Evolutionary conservation across 331 rosid genomes (phyloP), one percentile per base, ranked within the genome.

Genomic region (Rosa hybrid): DNA sequence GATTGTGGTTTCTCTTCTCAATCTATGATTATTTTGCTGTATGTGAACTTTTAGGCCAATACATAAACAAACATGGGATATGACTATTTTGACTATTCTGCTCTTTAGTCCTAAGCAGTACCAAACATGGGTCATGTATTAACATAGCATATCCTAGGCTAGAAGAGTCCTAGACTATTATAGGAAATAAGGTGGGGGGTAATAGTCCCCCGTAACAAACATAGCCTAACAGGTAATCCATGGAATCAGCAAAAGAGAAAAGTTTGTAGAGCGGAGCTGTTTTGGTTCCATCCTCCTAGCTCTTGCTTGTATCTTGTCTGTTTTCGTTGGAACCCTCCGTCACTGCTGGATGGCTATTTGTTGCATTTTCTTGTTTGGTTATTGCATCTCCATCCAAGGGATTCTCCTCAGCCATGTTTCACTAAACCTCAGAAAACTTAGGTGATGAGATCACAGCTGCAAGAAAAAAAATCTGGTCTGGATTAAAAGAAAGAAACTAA

Each of bases 201-300:
- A 25, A 25, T 25, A 25, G 27, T 25, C 27, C 27, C 27, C 27
- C 1, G 27, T 25, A 25, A 25, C 27, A 25, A 25, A 25, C 27
- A 25, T 1, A 25, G 27, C 27, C 27, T n/a, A n/a, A n/a, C 18
- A 89, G 50, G 76, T 30, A 79, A 84, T 92, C 98, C 54, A 86
- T 44, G 41, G 88, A 79, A 84, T 92, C 98, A n/a, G 97, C 93
- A 68, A 91, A 92, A 56, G 93, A 82, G 89, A 92, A 94, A 64
- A 94, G 97, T 89, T 87, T 92, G 86, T 86, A 72, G 9, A 85
- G 86, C 18, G 97, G 89, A 46, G 91, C 90, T 71, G 87, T 74
- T 7, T 84, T 86, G 34, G 27, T 45, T 67, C 79, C 70, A 74
- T 84, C 87, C 21, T 88, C 84, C 45, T 85, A 70, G 30, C 50